phyloP scores from a whole-genome alignment of 164 flowering plant species.

The Vitis cinerea region DNA sequence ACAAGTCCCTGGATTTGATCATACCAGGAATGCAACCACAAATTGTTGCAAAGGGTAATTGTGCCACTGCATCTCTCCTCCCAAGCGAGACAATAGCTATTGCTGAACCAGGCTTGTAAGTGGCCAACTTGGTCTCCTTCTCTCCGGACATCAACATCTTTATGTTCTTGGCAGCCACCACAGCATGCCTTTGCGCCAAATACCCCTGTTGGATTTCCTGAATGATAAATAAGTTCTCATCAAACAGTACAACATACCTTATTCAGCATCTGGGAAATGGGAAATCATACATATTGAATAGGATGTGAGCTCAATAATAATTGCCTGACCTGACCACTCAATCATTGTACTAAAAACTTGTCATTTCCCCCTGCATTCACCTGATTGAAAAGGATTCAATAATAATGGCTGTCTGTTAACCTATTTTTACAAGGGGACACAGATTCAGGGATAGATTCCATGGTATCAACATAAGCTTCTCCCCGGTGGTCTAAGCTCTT shows the following conservation, averaged over 20 bases:
- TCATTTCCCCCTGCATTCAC: too few relatives aligned
- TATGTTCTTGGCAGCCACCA: conserved; percentile 55
- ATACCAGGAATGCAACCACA: conserved; percentile 58
- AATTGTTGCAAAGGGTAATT: conserved; percentile 42
- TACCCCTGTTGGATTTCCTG: conserved; percentile 30
- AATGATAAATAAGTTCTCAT: background rate
- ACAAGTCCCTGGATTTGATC: conserved; percentile 64
- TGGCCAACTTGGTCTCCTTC: conserved; percentile 34
- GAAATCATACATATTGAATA: too few relatives aligned
- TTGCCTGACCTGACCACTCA: too few relatives aligned
- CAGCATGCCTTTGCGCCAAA: conserved; percentile 41
- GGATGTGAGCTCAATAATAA: too few relatives aligned
- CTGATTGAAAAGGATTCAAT: too few relatives aligned
- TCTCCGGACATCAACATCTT: conserved; percentile 47
- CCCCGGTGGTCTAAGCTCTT: too few relatives aligned
- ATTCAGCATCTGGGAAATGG: too few relatives aligned
- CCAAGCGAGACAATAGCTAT: conserved; percentile 61
- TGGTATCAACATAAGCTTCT: too few relatives aligned
- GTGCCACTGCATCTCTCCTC: conserved; percentile 60
- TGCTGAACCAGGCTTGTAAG: conserved; percentile 37
- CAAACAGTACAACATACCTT: background rate
- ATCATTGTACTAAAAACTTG: too few relatives aligned
- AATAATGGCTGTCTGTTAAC: too few relatives aligned
- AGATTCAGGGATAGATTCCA: too few relatives aligned
- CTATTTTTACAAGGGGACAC: too few relatives aligned